Base-by-base conservation (phyloP, 768 basidiomycete species). In the Lanmaoa rubissima region DNA sequence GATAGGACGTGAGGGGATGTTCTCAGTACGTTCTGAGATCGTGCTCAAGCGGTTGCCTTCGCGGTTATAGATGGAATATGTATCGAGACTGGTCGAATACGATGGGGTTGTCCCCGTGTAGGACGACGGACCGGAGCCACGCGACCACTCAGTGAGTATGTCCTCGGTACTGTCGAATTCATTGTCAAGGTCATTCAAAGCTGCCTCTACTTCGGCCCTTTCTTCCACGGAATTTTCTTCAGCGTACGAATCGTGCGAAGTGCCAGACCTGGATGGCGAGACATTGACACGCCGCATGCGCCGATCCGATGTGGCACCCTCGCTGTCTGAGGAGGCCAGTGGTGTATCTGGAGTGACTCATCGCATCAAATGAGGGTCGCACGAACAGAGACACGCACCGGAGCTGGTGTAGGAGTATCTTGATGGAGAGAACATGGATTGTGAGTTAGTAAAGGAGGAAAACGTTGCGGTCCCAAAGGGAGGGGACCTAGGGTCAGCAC, bases 1-100 rank as follows among this genome's bases (percentile, higher is more conserved):
- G 6, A 69, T 64, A 0, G 88, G 88, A 31, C 88, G 83, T 1
- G 87, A 80, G 0, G 74, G 72, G 2, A 77, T 74, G 34, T 87
- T 83, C 71, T 93, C 91, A 1, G 88, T 90, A 45, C 79, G 81
- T 68, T 93, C 91, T 4, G 89, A 82, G 57, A 93, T 93, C 3
- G 82, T 86, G 65, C 90, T 92, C 19, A 92, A 76, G 35, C 78
- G 68, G 26, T 76, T 72, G 11, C 83, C 81, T 44, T 76, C 76
- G 14, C 78, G 74, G 45, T 76, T 73, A 24, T 72, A 61, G 45
- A 74, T 64, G 38, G 69, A 63, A 48, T 72, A 77, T 1, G 79
- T 72, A 60, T 73, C 71, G 52, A 81, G 62, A 46, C 76, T 69
- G 61, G 73, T 56, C 40, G 76, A 48, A 54, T 69, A 63, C n/a